Evolutionary conservation across 2,329 filamentous ascomycete species (phyloP).

Genomic region (Stemphylium lycopersici): DNA sequence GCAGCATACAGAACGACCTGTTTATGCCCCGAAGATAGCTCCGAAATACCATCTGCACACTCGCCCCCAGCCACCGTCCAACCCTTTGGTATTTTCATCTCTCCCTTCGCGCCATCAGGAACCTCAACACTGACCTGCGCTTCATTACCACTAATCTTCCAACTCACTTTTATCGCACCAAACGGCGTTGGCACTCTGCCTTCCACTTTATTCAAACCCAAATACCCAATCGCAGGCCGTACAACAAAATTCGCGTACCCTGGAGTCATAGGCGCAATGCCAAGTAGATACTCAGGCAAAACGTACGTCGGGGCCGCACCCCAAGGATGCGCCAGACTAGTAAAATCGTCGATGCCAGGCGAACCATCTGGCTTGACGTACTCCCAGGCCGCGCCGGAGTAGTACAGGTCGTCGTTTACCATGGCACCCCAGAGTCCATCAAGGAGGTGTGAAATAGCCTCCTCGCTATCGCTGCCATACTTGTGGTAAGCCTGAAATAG

Average conservation of each 20-base stretch:
- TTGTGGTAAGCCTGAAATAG: slow-evolving; percentile 37
- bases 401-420: slow-evolving; percentile 46
- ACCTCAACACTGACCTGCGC: neutral
- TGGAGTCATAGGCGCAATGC: slow-evolving; percentile 14
- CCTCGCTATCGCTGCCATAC: slow-evolving; percentile 6
- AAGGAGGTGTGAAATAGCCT: slow-evolving; percentile 39
- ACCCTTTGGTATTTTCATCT: neutral
- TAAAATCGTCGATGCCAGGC: slow-evolving; percentile 53
- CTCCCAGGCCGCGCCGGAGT: slow-evolving; percentile 54
- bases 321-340: slow-evolving; percentile 54
- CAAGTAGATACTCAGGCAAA: slow-evolving; percentile 33
- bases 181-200: neutral
- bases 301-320: slow-evolving; percentile 55
- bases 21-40: neutral
- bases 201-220: neutral
- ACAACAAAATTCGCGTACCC: slow-evolving; percentile 16
- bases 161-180: neutral
- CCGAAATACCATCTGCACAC: neutral
- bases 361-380: slow-evolving; percentile 50
- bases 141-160: neutral
- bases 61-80: neutral
- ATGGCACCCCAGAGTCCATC: slow-evolving; percentile 52
- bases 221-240: neutral
- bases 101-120: neutral
- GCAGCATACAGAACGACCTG: neutral